phyloP scores from a whole-genome alignment of 225 moss, liverwort and hornwort species.

The Ulota crispa region DNA sequence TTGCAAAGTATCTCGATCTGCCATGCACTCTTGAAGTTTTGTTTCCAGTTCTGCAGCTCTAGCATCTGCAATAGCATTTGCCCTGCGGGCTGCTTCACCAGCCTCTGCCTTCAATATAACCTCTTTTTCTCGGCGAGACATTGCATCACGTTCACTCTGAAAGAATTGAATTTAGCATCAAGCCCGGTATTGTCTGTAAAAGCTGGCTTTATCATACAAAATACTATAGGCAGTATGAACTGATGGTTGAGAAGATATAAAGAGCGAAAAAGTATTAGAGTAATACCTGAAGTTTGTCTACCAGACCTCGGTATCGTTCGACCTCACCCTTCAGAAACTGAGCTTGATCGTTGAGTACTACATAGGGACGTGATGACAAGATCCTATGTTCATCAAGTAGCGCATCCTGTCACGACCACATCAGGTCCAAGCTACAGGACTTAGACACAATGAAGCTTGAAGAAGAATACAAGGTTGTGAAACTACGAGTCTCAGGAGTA shows the following conservation, averaged over 20 bases:
- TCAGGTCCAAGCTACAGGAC: conserved; percentile 34
- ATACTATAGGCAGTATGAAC: neutral
- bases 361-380: conserved; percentile 82
- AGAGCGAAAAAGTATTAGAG: neutral
- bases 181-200: conserved; percentile 5
- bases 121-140: conserved; percentile 79
- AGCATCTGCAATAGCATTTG: conserved; percentile 65
- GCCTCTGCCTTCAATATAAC: conserved; percentile 68
- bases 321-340: conserved; percentile 67
- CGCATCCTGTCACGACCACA: conserved; percentile 57
- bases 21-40: conserved; percentile 85
- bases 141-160: conserved; percentile 83
- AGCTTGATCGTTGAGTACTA: conserved; percentile 72
- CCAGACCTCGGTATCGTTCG: conserved; percentile 63
- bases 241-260: neutral
- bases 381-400: conserved; percentile 85
- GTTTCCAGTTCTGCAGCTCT: conserved; percentile 81
- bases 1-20: conserved; percentile 82
- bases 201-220: conserved; percentile 4
- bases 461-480: conserved; percentile 5
- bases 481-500: neutral
- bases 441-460: conserved; percentile 19
- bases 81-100: conserved; percentile 77
- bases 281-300: conserved; percentile 82
- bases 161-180: conserved; percentile 16